Base-by-base conservation (phyloP, 1,284 basidiomycete genomes). In the Melanopsichium pennsylvanicum region DNA sequence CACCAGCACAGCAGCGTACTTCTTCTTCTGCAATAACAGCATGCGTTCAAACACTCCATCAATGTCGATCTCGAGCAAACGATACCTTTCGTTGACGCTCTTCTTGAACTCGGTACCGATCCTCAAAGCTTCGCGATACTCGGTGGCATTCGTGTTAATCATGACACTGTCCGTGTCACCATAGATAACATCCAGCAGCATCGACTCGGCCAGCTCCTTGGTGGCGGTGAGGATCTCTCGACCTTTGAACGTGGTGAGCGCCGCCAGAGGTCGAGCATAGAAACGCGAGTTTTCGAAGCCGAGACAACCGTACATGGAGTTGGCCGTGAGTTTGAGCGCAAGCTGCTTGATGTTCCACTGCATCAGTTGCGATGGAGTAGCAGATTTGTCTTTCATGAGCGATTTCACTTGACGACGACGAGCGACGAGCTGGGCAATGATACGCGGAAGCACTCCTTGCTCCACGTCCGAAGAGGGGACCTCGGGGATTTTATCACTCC, bases 231-330 rank as follows among this genome's bases (percentile, higher is more conserved):
- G 82, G 76, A 97, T 97, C 83, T 98, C 94, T 82, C 96, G 89
- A 74, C 96, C 96, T 82, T 97, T 98, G 86, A 89, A 95, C 0
- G 96, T 99, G 21, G 94, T 97, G 48, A 99, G 86, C 36, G 95
- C 93, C 7, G 96, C 96, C 13, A 99, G 87, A 0, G 94, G 93
- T 31, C 92, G 87, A n/a, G 95, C 96, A 72, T 94, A 97, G 85
- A 98, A 98, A 40, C 96, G 86, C 16, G 94, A 97, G 69, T 94
- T 91, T 79, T 95, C 92, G 81, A 97, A 98, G 48, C 96, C 96
- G 25, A 99, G 88, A 85, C 96, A 99, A 19, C 96, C 96, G 82
- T 98, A 99, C 95, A 99, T 99, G 85, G 92, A 95, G 85, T 99
- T 98, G 58, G 96, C 96, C 2, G 95, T 99, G 45, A 98, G 88